Conservation (phyloP, 208 protist genomes). For the Novymonas esmeraldas region DNA sequence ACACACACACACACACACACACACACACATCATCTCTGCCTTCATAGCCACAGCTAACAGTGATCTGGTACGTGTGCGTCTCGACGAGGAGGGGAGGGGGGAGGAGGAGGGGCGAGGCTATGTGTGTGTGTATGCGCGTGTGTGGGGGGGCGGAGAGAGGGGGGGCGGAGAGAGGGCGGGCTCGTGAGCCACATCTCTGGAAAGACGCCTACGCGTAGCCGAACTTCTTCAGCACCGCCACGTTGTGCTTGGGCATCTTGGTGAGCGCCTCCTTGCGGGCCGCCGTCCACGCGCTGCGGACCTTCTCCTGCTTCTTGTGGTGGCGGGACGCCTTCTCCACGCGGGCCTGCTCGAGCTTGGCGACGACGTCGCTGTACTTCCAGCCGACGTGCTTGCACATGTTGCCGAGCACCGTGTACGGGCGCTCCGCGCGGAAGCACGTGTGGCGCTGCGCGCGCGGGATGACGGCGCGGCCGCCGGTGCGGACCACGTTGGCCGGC, state of each 20-base stretch:
- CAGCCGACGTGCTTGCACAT: conserved; percentile 90
- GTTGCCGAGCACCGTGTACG: conserved; percentile 86
- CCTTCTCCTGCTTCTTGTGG: conserved; percentile 73
- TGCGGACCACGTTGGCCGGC: conserved; percentile 69
- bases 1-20: not conserved
- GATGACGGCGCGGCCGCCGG: conserved; percentile 69
- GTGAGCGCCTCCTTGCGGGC: conserved; percentile 74
- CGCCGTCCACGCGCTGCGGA: conserved; percentile 66
- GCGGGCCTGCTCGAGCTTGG: conserved; percentile 79
- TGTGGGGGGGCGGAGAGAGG: no score
- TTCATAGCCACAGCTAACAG: no score
- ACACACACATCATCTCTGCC: not conserved
- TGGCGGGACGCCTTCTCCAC: conserved; percentile 72
- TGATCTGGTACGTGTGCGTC: no score
- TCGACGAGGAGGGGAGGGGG: no score
- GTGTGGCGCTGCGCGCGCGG: conserved; percentile 75
- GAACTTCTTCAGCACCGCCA: conserved; percentile 91
- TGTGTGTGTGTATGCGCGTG: no score
- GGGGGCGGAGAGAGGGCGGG: no score
- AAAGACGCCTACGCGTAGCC: conserved; percentile 74
- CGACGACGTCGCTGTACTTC: conserved; percentile 87
- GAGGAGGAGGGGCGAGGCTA: no score
- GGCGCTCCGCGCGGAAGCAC: conserved; percentile 78
- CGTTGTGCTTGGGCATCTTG: conserved; percentile 88
- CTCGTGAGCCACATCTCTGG: no score